Conservation (phyloP, 345 rosid species). For the Moricandia moricandioides region DNA sequence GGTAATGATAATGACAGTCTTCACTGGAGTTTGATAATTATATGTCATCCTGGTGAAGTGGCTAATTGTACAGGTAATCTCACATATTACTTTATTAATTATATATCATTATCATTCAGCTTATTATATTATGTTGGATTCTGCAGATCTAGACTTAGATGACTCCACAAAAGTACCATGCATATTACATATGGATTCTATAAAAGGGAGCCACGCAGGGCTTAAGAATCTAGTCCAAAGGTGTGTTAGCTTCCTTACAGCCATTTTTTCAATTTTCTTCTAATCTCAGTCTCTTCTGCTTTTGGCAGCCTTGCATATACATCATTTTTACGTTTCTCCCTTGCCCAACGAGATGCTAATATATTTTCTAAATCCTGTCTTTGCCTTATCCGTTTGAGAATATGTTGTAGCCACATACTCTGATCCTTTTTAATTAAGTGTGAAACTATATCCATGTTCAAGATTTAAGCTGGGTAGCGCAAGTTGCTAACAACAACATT, state of each 20-base stretch:
- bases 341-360: not conserved
- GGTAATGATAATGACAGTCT: constrained; percentile 55
- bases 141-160: constrained; percentile 56
- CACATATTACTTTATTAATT: constrained; percentile 2
- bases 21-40: constrained; percentile 95
- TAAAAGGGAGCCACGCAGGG: constrained; percentile 93
- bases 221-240: constrained; percentile 92
- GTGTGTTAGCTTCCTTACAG: constrained; percentile 43
- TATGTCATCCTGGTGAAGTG: constrained; percentile 93
- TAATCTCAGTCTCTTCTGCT: not conserved
- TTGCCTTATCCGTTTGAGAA: not conserved
- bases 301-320: constrained; percentile 11
- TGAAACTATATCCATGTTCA: constrained; percentile 1
- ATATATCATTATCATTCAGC: constrained; percentile 12
- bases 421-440: not conserved
- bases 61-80: constrained; percentile 60
- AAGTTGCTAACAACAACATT: constrained; percentile 25
- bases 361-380: constrained; percentile 1
- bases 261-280: not conserved
- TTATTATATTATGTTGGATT: constrained; percentile 9
- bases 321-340: not conserved
- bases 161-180: constrained; percentile 67
- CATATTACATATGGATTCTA: constrained; percentile 95
- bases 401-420: constrained; percentile 17
- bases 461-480: constrained; percentile 6